Evolutionary conservation across 2,329 filamentous ascomycete species (phyloP), one percentile per base, ranked within the genome.

Genomic region (Orbilia ellipsospora): DNA sequence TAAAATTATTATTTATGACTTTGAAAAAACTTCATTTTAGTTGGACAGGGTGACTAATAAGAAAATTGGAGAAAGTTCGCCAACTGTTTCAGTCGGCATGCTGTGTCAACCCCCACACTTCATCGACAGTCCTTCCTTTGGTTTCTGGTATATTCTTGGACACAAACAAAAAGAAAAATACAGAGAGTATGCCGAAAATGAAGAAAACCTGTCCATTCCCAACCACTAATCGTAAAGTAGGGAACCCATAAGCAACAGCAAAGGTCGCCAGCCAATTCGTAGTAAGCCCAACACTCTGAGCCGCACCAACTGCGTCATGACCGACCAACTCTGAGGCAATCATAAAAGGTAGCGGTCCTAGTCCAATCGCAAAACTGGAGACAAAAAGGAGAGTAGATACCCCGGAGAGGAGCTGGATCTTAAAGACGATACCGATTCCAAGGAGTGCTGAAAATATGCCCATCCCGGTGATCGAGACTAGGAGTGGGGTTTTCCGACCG

Each of bases 271-370:
- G 86, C 86, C 96, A 98, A 82, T 95, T 98, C 13, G 92, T 90
- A 0, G 89, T 92, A 23, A 98, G 83, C 0, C 90, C 92, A 87
- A 93, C 96, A 70, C 91, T 94, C 82, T 99, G 95, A 0, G 93
- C 91, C 0, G 94, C 93, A 0, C 94, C 94, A 0, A 97, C 93
- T 0, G 94, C 95, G 81, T 97, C 93, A 12, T 93, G 90, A 0
- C 90, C 91, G 0, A 98, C 95, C 1, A 98, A 87, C 82, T 98
- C 95, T 0, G 92, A 94, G 0, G 94, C 90, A 55, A 99, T 86
- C 78, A 98, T 96, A 82, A 98, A 99, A 0, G 95, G 95, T 0
- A 99, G 92, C 0, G 95, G 95, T 0, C 95, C 95, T 0, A 99
- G 87, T 0, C 95, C 95, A 13, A 97, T 87, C 0, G 92, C 95